Evolutionary conservation across 257 asterid species (phyloP), one percentile per base, ranked within the genome.

Genomic region (Salvia splendens): DNA sequence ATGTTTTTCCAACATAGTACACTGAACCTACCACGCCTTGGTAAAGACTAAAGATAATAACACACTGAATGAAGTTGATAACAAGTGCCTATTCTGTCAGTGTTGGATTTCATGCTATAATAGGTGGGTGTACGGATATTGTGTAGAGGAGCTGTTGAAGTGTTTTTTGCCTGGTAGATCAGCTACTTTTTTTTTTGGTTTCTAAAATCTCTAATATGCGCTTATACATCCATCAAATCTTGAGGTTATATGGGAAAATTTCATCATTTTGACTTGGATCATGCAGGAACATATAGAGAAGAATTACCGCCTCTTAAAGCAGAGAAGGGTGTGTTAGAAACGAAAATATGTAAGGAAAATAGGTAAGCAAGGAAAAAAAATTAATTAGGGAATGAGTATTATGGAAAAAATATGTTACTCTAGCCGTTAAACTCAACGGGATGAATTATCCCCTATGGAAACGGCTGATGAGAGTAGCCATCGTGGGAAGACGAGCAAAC

Each of bases 71-170:
- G 47, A n/a, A n/a, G 8, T 35, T 57, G 33, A 51, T 40, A 60
- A 10, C 51, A 60, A 5, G 38, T 61, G 51, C 66, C 20, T 61
- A 40, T 61, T 42, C 14, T 61, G 38, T 41, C 38, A 6, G 12
- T 61, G 5, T 8, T 72, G 36, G 54, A 24, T 51, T 42, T 56
- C 14, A 35, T 71, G 66, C 54, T 53, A 1, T 61, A 65, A 76
- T 64, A 91, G 96, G 89, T 76, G 42, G 95, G 96, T 52, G 89
- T 87, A 72, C 82, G 95, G 48, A 83, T 92, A 55, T 75, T 92
- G 73, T 89, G 96, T 89, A 32, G 98, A 92, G 82, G 98, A 87
- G 77, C 95, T 92, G 64, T 68, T 87, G 78, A 89, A 85, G 88
- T 92, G 98, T 66, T 92, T 70, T 79, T 92, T 96, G 98, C 84